Percentiles rank a stretch among this genome's conserved stretches.
Conservation (phyloP, 2,329 filamentous ascomycete genomes). For the Penicillium palitans region DNA sequence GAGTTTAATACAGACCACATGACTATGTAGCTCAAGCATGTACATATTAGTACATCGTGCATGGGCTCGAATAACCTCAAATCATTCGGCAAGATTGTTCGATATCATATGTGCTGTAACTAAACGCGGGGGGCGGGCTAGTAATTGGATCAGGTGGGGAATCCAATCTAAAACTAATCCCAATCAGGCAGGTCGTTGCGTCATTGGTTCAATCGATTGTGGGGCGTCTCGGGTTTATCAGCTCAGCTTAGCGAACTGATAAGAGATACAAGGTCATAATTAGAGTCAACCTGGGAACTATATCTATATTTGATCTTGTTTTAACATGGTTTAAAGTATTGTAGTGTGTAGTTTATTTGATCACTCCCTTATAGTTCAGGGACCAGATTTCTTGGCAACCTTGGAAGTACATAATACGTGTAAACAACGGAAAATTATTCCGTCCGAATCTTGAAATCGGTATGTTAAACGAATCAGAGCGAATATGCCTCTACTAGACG, state of each 20-base stretch:
- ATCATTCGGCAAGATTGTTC: neutral
- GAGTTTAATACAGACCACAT: neutral
- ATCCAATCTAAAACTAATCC: constrained; percentile 16
- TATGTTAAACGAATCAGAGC: too few species aligned
- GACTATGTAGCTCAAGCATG: neutral
- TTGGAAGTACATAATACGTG: neutral
- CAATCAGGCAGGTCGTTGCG: constrained; percentile 15
- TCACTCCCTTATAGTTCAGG: neutral
- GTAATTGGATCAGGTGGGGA: constrained; percentile 11
- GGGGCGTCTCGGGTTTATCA: neutral
- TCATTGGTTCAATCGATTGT: neutral
- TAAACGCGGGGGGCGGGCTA: constrained; percentile 13
- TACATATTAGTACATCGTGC: neutral
- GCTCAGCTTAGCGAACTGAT: neutral
- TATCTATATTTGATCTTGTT: neutral
- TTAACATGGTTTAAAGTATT: neutral
- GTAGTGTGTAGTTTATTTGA: neutral
- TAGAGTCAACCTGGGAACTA: neutral
- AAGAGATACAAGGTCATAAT: neutral
- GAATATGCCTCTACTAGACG: neutral
- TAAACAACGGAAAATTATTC: neutral
- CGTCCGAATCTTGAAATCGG: too few species aligned
- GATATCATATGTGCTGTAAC: neutral
- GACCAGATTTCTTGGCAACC: neutral
- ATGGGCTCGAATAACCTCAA: neutral